These are phyloP conservation scores for Debaryomycetaceae sp. DNA, from an alignment of 1,139 yeast species.

Conservation along the genomic window DNA sequence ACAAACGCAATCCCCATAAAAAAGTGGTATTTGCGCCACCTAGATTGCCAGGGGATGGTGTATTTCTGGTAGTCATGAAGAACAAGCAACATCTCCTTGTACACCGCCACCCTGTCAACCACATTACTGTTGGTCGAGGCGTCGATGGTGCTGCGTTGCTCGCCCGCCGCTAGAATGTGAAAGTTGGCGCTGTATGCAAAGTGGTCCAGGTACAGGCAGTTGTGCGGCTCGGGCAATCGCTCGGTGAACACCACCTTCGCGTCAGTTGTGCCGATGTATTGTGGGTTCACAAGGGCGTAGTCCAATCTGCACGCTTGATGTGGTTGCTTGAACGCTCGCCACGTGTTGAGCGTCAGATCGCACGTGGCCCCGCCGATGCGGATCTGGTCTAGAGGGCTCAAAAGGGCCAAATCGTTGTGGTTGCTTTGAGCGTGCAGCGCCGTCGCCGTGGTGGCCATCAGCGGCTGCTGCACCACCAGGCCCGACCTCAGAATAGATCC, in stretches of 20 bases:
- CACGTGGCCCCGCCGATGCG: slow-evolving; percentile 79
- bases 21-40: slow-evolving; percentile 66
- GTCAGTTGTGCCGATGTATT: slow-evolving; percentile 45
- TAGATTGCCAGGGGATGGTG: slow-evolving; percentile 55
- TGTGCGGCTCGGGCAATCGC: slow-evolving; percentile 48
- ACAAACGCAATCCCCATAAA: slow-evolving; percentile 47
- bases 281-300: slow-evolving; percentile 73
- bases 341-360: slow-evolving; percentile 80
- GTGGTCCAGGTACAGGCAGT: slow-evolving; percentile 83
- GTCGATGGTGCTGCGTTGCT: background rate
- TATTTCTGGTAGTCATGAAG: slow-evolving; percentile 52
- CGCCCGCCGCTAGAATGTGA: slow-evolving; percentile 1
- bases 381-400: slow-evolving; percentile 69
- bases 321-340: slow-evolving; percentile 61
- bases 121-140: background rate
- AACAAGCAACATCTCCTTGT: slow-evolving; percentile 53
- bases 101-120: slow-evolving; percentile 32
- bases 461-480: background rate
- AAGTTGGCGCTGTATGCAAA: slow-evolving; percentile 76
- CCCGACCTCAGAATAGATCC: background rate
- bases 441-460: too few relatives aligned
- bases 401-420: slow-evolving; percentile 36
- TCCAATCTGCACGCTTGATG: slow-evolving; percentile 88
- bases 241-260: slow-evolving; percentile 77
- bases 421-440: slow-evolving; percentile 11